Evolutionary conservation across 2,329 filamentous ascomycete genomes (phyloP), one percentile per base, ranked within the genome.

Genomic region (Fusarium chuoi): DNA sequence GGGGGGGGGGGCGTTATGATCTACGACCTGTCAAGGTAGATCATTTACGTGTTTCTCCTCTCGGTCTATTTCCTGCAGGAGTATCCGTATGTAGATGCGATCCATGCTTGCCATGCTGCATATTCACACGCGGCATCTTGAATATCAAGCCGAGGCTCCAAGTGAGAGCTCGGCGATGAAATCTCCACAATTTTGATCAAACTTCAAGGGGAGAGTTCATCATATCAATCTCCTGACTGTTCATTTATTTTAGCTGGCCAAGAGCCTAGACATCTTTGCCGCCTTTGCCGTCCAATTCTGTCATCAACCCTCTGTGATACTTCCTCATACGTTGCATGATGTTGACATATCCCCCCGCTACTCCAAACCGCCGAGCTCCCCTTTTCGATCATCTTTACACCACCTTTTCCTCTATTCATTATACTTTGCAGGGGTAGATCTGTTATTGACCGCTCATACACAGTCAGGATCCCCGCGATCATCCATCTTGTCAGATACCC

Each of bases 391-490:
- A 54, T 48, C 65, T 66, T 67, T 73, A 70, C 76, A 75, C 76
- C 75, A 73, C 74, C 71, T 71, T 76, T 62, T 45, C 39, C 36
- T 60, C 49, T 46, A 24, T 42, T 69, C 38, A 44, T 72, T 62
- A 48, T 44, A 58, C 24, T 69, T 48, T 65, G 65, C 76, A 78
- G 69, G 76, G 76, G 59, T 70, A 38, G 33, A 54, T 59, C 35
- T 68, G 59, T 62, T 51, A 67, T 74, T 76, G 63, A 77, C 66
- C 64, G 59, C 66, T 71, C 58, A 54, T 60, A 68, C 56, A 51
- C 63, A 60, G 66, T 39, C 64, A 76, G 71, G 70, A 75, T 76
- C 75, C 63, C 71, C 68, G 52, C 63, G 60, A 74, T 62, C 57
- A 68, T 46, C 63, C 57, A 65, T 46, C 68, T 71, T 75, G 44